Evolutionary conservation across 2,329 filamentous ascomycete genomes (phyloP).

Genomic region (Herpomyces periplanetae): DNA sequence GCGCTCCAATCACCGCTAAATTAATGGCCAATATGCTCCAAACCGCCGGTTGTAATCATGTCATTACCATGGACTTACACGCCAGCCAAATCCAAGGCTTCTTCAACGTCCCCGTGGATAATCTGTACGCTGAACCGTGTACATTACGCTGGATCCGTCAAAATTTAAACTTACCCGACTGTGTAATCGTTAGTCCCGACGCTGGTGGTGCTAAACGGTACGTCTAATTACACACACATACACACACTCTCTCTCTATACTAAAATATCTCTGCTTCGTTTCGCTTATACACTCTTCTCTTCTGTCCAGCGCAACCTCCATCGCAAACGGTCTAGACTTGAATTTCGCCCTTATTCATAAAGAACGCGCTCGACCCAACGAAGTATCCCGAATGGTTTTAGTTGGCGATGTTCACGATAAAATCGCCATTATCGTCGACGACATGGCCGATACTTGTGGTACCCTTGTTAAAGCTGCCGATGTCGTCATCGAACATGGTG

Average conservation of each 20-base stretch:
- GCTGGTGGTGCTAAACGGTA: constrained; percentile 1
- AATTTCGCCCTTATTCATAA: constrained; percentile 88
- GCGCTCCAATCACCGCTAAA: constrained; percentile 82
- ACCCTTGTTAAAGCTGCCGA: constrained; percentile 58
- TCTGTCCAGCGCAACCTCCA: constrained; percentile 28
- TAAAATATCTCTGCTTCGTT: background rate
- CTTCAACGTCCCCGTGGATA: constrained; percentile 44
- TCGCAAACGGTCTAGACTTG: constrained; percentile 61
- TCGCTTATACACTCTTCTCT: constrained; percentile 1
- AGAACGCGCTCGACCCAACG: constrained; percentile 59
- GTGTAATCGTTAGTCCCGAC: constrained; percentile 21
- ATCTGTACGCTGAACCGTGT: constrained; percentile 73
- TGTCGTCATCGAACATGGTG: constrained; percentile 51
- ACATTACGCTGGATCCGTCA: constrained; percentile 67
- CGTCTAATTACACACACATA: constrained; percentile 2
- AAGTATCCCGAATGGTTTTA: constrained; percentile 75
- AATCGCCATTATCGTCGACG: constrained; percentile 77
- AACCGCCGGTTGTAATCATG: constrained; percentile 61
- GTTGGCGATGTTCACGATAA: constrained; percentile 71
- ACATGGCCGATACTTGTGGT: constrained; percentile 89
- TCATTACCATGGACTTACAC: constrained; percentile 87
- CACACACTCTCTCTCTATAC: background rate
- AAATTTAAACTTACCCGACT: constrained; percentile 39
- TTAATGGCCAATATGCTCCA: constrained; percentile 92
- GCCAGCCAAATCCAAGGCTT: constrained; percentile 82